Base-by-base conservation (phyloP, 2,329 filamentous ascomycete species). In the Tolypocladium nubicola region DNA sequence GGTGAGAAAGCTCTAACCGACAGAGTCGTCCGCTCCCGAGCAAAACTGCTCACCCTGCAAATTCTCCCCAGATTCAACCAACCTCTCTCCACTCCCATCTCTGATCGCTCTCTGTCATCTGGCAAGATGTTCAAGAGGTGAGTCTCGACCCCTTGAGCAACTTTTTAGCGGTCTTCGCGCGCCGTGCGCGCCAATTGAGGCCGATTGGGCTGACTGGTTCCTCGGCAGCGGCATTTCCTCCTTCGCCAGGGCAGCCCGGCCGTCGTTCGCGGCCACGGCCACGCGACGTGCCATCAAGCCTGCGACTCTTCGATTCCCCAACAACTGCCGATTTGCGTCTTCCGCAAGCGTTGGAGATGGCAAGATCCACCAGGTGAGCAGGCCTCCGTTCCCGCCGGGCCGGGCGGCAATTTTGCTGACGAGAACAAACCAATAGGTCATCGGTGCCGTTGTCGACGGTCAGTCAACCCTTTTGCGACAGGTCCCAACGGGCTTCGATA, bases 361-460 rank as follows among this genome's bases (percentile, higher is more conserved):
- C 74, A 86, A 86, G 78, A 85, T 87, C 71, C 79, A 87, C 78
- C 84, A 87, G 80, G 81, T 84, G 71, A 75, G 79, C 62, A 57
- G 53, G 56, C 39, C 61, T 56, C 56, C 43, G 41, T 41, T 53
- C 52, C 21, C 49, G 21, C 45, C 53, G 50, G 52, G 39, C 40
- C 53, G 49, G 14, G 54, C 30, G 52, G 54, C 57, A 49, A 35
- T 53, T 57, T 54, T 59, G 66, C 70, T 75, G 69, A 76, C 68
- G 35, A 50, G 37, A 61, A 64, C 72, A 86, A 82, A 80, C 85
- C 72, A 84, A 74, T 79, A 91, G 81, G 92, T 97, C 77, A 97
- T 97, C 80, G 92, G 94, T 89, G 93, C 94, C 81, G 92, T 97
- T 75, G 94, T 97, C 71, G 94, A 97, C 81, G 91, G 90, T 96